Percentiles rank a stretch among this genome's conserved stretches.
Conservation (phyloP, 441 rosid species). For the Rhodomyrtus psidioides region DNA sequence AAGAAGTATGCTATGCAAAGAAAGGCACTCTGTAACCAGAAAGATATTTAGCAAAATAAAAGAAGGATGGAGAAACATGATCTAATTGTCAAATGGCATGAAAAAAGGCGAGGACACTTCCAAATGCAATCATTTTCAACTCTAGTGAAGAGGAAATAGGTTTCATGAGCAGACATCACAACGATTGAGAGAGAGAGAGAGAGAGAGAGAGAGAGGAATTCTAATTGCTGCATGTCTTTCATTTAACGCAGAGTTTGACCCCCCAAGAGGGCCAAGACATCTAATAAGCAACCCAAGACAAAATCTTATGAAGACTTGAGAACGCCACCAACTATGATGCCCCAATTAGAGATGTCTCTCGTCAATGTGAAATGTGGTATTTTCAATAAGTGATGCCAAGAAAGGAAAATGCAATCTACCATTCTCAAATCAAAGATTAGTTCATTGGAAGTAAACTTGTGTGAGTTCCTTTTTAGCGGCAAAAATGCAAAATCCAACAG, state of each 20-base stretch:
- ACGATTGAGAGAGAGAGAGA: not conserved
- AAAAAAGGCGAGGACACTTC: not conserved
- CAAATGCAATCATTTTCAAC: not conserved
- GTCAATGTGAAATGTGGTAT: not conserved
- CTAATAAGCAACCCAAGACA: not conserved
- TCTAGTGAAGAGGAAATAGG: not conserved
- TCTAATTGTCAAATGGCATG: not conserved
- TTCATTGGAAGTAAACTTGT: not conserved
- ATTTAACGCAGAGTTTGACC: not conserved
- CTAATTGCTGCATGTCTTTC: not conserved
- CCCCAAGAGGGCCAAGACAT: not conserved
- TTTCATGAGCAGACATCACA: not conserved
- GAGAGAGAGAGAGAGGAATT: not conserved
- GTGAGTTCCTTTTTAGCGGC: not conserved
- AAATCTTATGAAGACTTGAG: not conserved
- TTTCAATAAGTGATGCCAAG: not conserved
- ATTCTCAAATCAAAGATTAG: not conserved
- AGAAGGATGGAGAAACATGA: not conserved
- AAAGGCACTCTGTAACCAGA: not conserved
- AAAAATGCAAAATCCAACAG: not conserved
- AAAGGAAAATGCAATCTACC: not conserved
- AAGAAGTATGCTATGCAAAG: not conserved
- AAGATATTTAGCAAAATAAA: not conserved
- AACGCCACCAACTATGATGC: not conserved
- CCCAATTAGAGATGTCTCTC: not conserved